A percentile compares a stretch with the other conserved stretches of the same genome.
phyloP scores from a whole-genome alignment of 805 yeast species.

The Candida silvicultrix region DNA sequence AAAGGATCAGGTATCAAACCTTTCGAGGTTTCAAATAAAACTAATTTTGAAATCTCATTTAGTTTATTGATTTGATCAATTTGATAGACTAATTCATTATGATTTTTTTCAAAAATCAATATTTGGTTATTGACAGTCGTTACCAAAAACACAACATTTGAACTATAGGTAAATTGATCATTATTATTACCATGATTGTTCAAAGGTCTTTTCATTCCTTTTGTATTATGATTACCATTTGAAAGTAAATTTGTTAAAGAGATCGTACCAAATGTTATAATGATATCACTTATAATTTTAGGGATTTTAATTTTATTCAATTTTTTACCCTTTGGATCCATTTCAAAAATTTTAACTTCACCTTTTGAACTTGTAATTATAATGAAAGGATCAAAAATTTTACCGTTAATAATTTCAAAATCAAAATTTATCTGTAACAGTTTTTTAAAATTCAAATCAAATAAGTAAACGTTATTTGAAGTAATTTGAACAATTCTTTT shows the following conservation, averaged over 20 bases:
- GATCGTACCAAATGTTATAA: conserved; percentile 66
- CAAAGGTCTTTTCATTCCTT: conserved; percentile 21
- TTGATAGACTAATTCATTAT: conserved; percentile 32
- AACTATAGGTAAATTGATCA: no score
- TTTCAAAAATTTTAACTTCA: conserved; percentile 55
- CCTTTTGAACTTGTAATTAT: conserved; percentile 63
- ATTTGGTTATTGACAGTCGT: conserved; percentile 76
- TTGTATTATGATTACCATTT: conserved; percentile 28
- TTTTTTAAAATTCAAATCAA: conserved; percentile 53
- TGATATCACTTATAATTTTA: conserved; percentile 33
- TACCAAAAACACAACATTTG: conserved; percentile 41
- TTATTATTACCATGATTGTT: conserved; percentile 14
- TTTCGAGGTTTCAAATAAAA: conserved; percentile 25
- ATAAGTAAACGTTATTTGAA: conserved; percentile 54
- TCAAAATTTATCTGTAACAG: conserved; percentile 45
- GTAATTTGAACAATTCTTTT: conserved; percentile 71
- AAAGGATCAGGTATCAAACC: conserved; percentile 61
- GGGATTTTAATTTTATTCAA: conserved; percentile 30
- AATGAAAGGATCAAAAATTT: conserved; percentile 55
- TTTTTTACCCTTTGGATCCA: conserved; percentile 29
- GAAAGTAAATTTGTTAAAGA: conserved; percentile 39
- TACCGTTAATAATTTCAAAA: conserved; percentile 58
- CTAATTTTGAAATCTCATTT: conserved; percentile 31
- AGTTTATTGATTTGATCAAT: conserved; percentile 30
- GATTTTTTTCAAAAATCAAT: conserved; percentile 53